Percentiles rank a stretch among this genome's conserved stretches.
phyloP scores from a whole-genome alignment of 495 filamentous ascomycete genomes.

The Penicillium canariense region DNA sequence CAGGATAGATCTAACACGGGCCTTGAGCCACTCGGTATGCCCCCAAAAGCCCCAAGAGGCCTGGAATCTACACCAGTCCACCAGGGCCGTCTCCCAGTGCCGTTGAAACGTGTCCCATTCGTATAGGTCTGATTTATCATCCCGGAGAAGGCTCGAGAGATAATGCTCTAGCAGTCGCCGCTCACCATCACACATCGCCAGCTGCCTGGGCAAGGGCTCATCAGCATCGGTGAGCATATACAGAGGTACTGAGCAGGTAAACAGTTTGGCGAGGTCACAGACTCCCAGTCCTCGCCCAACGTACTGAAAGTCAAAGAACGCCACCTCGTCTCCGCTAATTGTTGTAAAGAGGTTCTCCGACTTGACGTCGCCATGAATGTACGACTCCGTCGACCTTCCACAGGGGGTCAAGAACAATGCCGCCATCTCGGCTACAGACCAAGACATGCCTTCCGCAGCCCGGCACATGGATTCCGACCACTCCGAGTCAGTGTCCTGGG shows the following conservation, averaged over 20 bases:
- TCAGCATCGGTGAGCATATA: conserved; percentile 27
- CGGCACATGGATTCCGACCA: conserved; percentile 33
- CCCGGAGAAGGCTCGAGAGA: conserved; percentile 16
- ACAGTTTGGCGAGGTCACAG: conserved; percentile 41
- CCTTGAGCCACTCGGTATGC: conserved; percentile 42
- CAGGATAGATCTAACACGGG: conserved; percentile 37
- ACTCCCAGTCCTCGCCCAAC: conserved; percentile 39
- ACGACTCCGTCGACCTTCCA: conserved; percentile 32
- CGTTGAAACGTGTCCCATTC: conserved; percentile 29
- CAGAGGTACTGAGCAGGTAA: conserved; percentile 40
- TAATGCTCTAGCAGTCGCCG: conserved; percentile 29
- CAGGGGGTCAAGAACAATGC: conserved; percentile 29
- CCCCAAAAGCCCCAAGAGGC: conserved; percentile 46
- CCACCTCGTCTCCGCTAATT: conserved; percentile 26
- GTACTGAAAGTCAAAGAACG: conserved; percentile 44
- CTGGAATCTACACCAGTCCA: conserved; percentile 44
- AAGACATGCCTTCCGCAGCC: neutral
- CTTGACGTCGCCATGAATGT: conserved; percentile 44
- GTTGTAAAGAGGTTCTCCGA: conserved; percentile 45
- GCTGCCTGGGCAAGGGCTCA: conserved; percentile 24
- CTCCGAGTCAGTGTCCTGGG: conserved; percentile 28
- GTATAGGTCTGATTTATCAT: conserved; percentile 16
- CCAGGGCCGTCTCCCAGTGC: conserved; percentile 42
- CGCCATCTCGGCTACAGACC: conserved; percentile 33
- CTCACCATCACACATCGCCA: conserved; percentile 33